Evolutionary conservation across 345 rosid genomes (phyloP), one percentile per base, ranked within the genome.

Genomic region (Limnanthes douglasii): DNA sequence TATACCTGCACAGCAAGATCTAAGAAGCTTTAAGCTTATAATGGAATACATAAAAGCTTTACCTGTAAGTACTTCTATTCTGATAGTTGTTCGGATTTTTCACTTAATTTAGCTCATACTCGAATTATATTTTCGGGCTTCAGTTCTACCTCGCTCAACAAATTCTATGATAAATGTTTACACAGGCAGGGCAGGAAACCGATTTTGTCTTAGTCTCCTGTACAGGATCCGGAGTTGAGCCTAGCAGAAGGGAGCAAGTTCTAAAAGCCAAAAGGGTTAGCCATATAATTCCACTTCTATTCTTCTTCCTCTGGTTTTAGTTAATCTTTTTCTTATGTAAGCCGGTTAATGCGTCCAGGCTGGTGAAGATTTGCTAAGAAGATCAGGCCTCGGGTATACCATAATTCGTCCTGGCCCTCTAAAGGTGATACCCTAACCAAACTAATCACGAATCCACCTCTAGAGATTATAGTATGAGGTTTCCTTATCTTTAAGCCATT

Each of bases 101-200:
- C 39, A 13, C n/a, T 38, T 21, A 3, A n/a, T n/a, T n/a, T n/a
- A n/a, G n/a, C n/a, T n/a, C n/a, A n/a, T n/a, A n/a, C n/a, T n/a
- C n/a, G n/a, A n/a, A n/a, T n/a, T n/a, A n/a, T n/a, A n/a, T n/a
- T n/a, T n/a, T n/a, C n/a, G n/a, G n/a, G n/a, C n/a, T n/a, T n/a
- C n/a, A n/a, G n/a, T n/a, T n/a, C n/a, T n/a, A n/a, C n/a, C n/a
- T n/a, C n/a, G n/a, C n/a, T n/a, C n/a, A n/a, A n/a, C n/a, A n/a
- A n/a, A n/a, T n/a, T 4, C 6, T 12, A 31, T 21, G 30, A 11
- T 14, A 39, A 0, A 31, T 30, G n/a, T 12, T 45, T 53, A 8
- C 75, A 78, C 68, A 90, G 95, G 59, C 78, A 11, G 95, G 98
- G 45, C 92, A 77, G 62, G 98, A 90, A 72, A 79, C 98, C n/a